A percentile compares a stretch with the other conserved stretches of the same genome.
Conservation (phyloP, 768 basidiomycete species). For the Tricholoma terreum region DNA sequence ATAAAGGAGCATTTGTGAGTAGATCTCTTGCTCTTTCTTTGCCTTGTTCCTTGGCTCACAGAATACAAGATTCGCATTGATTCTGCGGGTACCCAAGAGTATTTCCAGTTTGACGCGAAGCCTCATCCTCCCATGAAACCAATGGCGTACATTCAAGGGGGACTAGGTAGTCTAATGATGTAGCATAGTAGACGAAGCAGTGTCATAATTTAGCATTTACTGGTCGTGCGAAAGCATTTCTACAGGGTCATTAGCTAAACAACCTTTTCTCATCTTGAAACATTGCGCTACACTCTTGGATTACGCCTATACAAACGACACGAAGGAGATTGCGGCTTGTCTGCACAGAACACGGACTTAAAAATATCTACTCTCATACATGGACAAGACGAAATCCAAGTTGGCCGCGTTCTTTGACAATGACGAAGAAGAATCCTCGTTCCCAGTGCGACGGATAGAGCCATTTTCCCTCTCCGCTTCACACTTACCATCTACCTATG, state of each 20-base stretch:
- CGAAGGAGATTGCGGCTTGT: too few relatives aligned
- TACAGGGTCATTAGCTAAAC: neutral
- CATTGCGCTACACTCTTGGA: neutral
- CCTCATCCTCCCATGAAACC: slow-evolving; percentile 90
- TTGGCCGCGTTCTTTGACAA: slow-evolving; percentile 83
- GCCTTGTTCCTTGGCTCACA: slow-evolving; percentile 2
- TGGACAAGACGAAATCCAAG: slow-evolving; percentile 68
- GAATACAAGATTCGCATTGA: slow-evolving; percentile 75
- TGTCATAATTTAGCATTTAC: too few relatives aligned
- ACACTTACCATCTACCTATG: slow-evolving; percentile 59
- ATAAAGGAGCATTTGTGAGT: slow-evolving; percentile 89
- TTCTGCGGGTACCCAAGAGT: slow-evolving; percentile 66
- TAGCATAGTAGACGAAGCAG: slow-evolving; percentile 34
- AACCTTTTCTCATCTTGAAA: neutral
- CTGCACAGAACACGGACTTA: too few relatives aligned
- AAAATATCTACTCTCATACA: slow-evolving; percentile 19
- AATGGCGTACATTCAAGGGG: slow-evolving; percentile 82
- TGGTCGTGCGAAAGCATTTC: neutral
- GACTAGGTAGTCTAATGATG: slow-evolving; percentile 70
- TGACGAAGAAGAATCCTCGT: slow-evolving; percentile 81
- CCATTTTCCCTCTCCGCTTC: slow-evolving; percentile 50
- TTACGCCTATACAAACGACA: neutral
- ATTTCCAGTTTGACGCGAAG: slow-evolving; percentile 80
- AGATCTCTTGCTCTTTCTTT: neutral
- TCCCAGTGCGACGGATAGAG: slow-evolving; percentile 89